phyloP scores from a whole-genome alignment of 1,284 basidiomycete species.

The Spongispora temasekensis region DNA sequence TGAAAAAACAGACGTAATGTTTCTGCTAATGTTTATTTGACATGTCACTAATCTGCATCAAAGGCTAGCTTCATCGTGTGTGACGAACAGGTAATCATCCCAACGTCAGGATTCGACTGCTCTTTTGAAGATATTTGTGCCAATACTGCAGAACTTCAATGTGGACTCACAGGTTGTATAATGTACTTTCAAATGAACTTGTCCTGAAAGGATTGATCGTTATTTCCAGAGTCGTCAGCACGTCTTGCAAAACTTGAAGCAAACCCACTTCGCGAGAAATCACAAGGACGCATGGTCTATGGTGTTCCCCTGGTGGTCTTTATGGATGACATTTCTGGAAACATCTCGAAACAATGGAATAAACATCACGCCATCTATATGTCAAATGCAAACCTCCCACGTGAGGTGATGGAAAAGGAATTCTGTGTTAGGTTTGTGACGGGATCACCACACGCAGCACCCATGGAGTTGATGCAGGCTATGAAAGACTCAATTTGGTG shows the following conservation, averaged over 20 bases:
- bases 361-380: constrained; percentile 31
- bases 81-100: constrained; percentile 4
- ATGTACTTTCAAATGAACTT: neutral
- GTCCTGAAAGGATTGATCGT: neutral
- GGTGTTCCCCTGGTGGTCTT: constrained; percentile 23
- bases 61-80: constrained; percentile 14
- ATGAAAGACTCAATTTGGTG: constrained; percentile 25
- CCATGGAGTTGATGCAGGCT: constrained; percentile 26
- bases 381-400: constrained; percentile 24
- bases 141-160: neutral
- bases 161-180: neutral
- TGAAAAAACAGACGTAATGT: neutral
- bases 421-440: constrained; percentile 30
- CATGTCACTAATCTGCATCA: neutral
- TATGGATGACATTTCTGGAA: constrained; percentile 34
- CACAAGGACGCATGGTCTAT: constrained; percentile 15
- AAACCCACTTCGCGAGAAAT: neutral
- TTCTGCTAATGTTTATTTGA: neutral
- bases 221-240: constrained; percentile 10
- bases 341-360: constrained; percentile 37
- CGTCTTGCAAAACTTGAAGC: constrained; percentile 14
- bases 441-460: constrained; percentile 31
- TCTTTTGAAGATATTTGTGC: constrained; percentile 9
- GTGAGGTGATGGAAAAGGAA: constrained; percentile 31
- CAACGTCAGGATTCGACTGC: neutral